Base-by-base conservation (phyloP, 371 early-diverging fungal species). In the Zopfochytrium polystomum region DNA sequence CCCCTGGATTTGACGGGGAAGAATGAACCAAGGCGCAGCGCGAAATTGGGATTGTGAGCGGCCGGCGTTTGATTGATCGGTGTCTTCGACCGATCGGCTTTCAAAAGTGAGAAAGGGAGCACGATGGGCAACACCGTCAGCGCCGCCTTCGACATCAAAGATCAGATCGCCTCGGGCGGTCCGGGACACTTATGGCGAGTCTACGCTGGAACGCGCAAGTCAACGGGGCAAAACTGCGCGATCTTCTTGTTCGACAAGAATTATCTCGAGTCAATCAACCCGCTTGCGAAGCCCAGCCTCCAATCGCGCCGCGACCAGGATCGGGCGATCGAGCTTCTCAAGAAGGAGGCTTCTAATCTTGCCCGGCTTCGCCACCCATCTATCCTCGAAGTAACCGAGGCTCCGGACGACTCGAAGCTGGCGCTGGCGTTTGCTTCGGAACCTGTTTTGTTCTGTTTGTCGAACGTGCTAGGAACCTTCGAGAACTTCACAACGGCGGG, bases 311-410 rank as follows among this genome's bases (percentile, higher is more conserved):
- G 70, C 72, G 9, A 84, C 52, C 84, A 77, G 32, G 83, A 84
- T 45, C 60, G 63, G 31, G 76, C 88, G 15, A 73, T 82, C 30
- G 85, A 84, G 35, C 60, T 84, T 38, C 69, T 89, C 30, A 84
- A 83, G 62, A 77, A 77, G 58, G 89, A 90, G 76, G 87, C 79
- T 50, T 31, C 55, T 35, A 62, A 42, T 65, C 75, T 91, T 23
- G 74, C 90, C n/a, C 80, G 88, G 32, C 67, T 92, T 57, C 82
- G 92, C 49, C 93, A 93, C 62, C 93, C 93, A 2, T 81, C 84
- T 26, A 76, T 93, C 57, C 69, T 92, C 45, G 89, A 88, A 66
- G 86, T 92, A 13, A 84, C 89, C 3, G 93, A 92, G 55, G 88
- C 91, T 2, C 70, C 90, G 15, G 87, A 84, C 27, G 91, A 92